Base-by-base conservation (phyloP, 805 yeast genomes). In the Pichia kluyveri region DNA sequence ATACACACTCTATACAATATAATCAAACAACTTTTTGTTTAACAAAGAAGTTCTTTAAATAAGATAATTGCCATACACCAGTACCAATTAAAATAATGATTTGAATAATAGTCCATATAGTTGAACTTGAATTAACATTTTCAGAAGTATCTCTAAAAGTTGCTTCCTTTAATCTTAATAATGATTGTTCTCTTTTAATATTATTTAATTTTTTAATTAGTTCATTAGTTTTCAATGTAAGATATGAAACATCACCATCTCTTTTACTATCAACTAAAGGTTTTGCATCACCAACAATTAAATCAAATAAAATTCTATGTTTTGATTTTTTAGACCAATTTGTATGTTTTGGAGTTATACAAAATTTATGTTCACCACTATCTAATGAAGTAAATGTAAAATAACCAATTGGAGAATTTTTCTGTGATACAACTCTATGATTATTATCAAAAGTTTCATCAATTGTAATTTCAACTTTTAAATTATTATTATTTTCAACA, bases 391-490 rank as follows among this genome's bases (percentile, higher is more conserved):
- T 79, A 69, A 83, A 83, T 10, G 87, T 76, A 60, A 84, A 82
- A 53, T 82, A 85, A 31, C 89, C 88, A 39, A 67, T 65, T 39
- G 87, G 77, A 9, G 76, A 62, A 38, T 82, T 78, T 63, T 77
- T 82, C 60, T 83, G 90, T 51, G 78, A 77, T 28, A 80, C 85
- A 47, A 84, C 90, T 56, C 83, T 69, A 61, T 84, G 86, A 65
- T 84, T 78, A 63, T 82, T 82, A 64, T 84, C 90, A 55, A 84
- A 84, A 9, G 86, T 82, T 60, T 81, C 86, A 53, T 83, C 88
- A 48, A 86, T 85, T 1, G 88, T 80, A 60, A 84, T 76, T 56
- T 76, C 80, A 46, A 87, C 69, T 44, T 72, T 76, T 59, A 87
- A 65, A 44, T 76, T 73, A n/a, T 72, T 67, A 54, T 76, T 79